Base-by-base conservation (phyloP, 1,284 basidiomycete species). In the Boletus albobrunnescens region DNA sequence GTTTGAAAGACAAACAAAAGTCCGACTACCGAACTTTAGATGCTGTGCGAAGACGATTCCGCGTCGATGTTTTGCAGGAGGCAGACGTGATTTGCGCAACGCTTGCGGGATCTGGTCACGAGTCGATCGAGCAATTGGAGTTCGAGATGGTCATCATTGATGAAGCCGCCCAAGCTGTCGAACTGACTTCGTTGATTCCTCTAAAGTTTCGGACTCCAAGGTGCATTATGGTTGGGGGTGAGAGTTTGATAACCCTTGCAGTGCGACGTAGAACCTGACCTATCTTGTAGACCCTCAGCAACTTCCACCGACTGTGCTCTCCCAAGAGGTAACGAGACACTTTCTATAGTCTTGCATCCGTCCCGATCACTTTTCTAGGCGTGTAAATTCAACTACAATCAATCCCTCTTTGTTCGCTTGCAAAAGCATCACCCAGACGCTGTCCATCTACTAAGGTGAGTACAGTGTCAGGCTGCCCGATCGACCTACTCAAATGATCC, bases 131-230 rank as follows among this genome's bases (percentile, higher is more conserved):
- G 47, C 75, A 82, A 13, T 83, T 92, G 56, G 88, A 94, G 45
- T 98, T 98, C 61, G 94, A 97, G 59, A 92, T 96, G 65, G 83
- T 99, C 53, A 86, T 99, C 61, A 96, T 99, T 55, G 96, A 99
- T 63, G 96, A 99, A 68, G 96, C 96, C 1, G 95, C 95, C 1
- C 96, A 99, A 68, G 90, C 94, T 4, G 89, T 98, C 39, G 96
- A 99, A 67, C 76, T 98, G 47, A 94, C 91, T 60, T 92, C 94
- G n/a, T 70, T 99, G 49, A 99, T 99, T 53, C 96, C 96, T 31
- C 74, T 99, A 48, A 94, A 91, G 62, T 99, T 94, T 68, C 80
- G 79, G 28, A 90, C 84, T 60, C 78, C 77, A 46, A 82, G 84
- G 28, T 97, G 92, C 62, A 85, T 99, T 53, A 84, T 99, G 81